Evolutionary conservation across 1,284 basidiomycete genomes (phyloP), one percentile per base, ranked within the genome.

Genomic region (Xanthoconium separans): DNA sequence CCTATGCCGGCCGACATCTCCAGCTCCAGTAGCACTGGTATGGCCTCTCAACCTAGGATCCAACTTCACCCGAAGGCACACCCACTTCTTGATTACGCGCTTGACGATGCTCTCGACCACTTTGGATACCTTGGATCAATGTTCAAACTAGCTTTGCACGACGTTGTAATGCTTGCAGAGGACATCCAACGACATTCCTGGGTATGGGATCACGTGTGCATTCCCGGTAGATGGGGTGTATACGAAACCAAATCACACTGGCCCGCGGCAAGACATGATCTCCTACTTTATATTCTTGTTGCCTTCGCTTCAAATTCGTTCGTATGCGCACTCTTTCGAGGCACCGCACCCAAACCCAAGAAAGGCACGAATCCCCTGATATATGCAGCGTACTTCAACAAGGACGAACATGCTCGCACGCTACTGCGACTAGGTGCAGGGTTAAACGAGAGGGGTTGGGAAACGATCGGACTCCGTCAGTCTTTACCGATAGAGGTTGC

Each of bases 31-130:
- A 40, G 9, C 12, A 12, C 31, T 20, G 18, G 31, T 10, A n/a
- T 16, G 8, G 18, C 49, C 13, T 16, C 33, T 8, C n/a, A 16
- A 11, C 11, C 4, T 30, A 18, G 0, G 15, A 9, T 18, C 33
- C 46, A 1, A 37, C 44, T 22, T 10, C 18, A 51, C 13, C 27
- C 10, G 7, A 15, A 16, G 16, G 37, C 46, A 27, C 13, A 16
- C 2, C 39, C 30, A 51, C 51, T 52, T 8, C 33, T 34, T 2
- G 31, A 29, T 13, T 50, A 47, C 18, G 42, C 24, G 42, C 48
- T 50, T 2, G 31, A 52, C 34, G 47, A 52, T 50, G 39, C 47
- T 18, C 18, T 52, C 7, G 47, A 34, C 33, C 50, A 52, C 29
- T 51, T 52, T 36, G 12, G 22, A 27, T 13, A 41, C n/a, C 30